Conservation (phyloP, 768 basidiomycete species). For the Amanita pseudoporphyria region DNA sequence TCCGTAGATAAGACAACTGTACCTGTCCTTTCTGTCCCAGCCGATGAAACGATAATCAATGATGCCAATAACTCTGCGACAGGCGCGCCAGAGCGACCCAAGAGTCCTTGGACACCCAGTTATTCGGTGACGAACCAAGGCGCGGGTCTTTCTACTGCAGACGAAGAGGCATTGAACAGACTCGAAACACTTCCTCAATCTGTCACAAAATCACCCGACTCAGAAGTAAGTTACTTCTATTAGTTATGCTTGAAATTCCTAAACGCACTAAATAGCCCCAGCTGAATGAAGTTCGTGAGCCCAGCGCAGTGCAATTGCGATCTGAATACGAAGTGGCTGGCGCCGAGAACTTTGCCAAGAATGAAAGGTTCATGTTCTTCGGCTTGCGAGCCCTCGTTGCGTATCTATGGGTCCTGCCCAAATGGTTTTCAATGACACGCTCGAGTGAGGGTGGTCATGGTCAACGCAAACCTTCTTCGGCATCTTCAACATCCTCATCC, state of each 20-base stretch:
- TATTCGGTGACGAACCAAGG: constrained; percentile 15
- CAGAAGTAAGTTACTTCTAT: not conserved
- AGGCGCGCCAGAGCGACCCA: constrained; percentile 7
- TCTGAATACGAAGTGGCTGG: not conserved
- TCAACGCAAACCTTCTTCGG: constrained; percentile 24
- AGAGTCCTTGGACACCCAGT: constrained; percentile 13
- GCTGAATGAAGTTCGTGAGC: constrained; percentile 7
- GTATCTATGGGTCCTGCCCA: constrained; percentile 3
- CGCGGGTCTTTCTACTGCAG: not conserved
- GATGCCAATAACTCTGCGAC: not conserved
- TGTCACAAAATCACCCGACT: constrained; percentile 1
- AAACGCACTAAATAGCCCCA: not conserved
- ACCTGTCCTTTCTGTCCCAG: not conserved
- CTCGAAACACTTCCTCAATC: constrained; percentile 11
- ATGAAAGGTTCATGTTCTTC: constrained; percentile 4
- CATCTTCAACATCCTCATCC: constrained; percentile 24
- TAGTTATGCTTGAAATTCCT: not conserved
- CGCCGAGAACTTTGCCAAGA: not conserved
- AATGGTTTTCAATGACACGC: constrained; percentile 8
- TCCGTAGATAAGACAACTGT: not conserved
- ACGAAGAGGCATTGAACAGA: constrained; percentile 10
- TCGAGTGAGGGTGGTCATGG: constrained; percentile 35
- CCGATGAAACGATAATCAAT: not conserved
- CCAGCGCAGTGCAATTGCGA: constrained; percentile 2
- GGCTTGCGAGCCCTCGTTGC: constrained; percentile 4